Evolutionary conservation across 2,329 filamentous ascomycete genomes (phyloP).

Genomic region (Sphaerostilbella broomeana): DNA sequence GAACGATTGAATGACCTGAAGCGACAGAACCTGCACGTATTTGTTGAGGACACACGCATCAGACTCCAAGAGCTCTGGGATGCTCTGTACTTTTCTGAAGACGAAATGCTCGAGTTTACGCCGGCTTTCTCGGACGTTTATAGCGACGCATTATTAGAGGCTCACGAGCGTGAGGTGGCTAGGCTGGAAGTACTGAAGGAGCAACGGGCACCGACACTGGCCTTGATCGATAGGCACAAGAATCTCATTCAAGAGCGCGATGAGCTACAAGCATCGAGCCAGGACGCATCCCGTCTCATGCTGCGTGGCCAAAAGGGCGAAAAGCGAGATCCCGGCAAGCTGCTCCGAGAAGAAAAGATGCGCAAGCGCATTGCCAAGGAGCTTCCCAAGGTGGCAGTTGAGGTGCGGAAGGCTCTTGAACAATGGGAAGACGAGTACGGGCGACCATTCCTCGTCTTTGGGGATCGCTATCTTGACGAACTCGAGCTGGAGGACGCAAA

Average conservation of each 20-base stretch:
- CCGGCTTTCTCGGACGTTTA: constrained; percentile 96
- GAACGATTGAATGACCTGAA: constrained; percentile 84
- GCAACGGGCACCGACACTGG: constrained; percentile 77
- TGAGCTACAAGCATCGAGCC: constrained; percentile 80
- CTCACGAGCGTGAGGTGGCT: constrained; percentile 85
- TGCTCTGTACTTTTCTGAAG: constrained; percentile 85
- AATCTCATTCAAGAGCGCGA: constrained; percentile 79
- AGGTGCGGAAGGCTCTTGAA: constrained; percentile 77
- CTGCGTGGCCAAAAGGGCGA: constrained; percentile 87
- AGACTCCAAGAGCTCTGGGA: constrained; percentile 96
- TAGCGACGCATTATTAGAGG: constrained; percentile 88
- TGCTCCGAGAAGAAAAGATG: constrained; percentile 96
- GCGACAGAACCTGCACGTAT: constrained; percentile 87
- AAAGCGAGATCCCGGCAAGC: constrained; percentile 86
- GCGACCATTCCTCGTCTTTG: constrained; percentile 85
- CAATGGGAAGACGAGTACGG: constrained; percentile 92
- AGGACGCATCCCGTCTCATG: constrained; percentile 92
- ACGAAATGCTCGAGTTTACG: constrained; percentile 97
- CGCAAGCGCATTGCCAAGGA: constrained; percentile 95
- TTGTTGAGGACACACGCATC: constrained; percentile 88
- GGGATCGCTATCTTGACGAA: constrained; percentile 81
- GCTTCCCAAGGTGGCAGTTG: constrained; percentile 79
- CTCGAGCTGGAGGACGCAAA: constrained; percentile 59
- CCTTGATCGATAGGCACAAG: constrained; percentile 76
- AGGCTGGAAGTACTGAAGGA: constrained; percentile 76